Evolutionary conservation across 768 basidiomycete genomes (phyloP), one percentile per base, ranked within the genome.

Genomic region (Tricholomella constricta): DNA sequence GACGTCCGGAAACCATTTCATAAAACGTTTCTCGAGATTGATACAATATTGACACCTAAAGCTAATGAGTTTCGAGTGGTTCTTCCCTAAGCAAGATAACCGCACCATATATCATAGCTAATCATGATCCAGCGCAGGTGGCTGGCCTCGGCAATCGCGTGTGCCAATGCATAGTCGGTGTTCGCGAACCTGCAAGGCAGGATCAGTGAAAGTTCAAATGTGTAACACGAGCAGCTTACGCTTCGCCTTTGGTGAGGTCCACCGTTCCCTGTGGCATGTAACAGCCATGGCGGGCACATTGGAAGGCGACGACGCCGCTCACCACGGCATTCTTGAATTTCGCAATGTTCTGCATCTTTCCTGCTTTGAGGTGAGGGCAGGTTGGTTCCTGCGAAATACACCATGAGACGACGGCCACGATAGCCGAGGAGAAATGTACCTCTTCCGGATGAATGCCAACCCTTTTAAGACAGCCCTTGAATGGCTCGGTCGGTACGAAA

Each of bases 271-370:
- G 43, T 0, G 51, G 58, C 34, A 62, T 35, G 37, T 52, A 69
- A 38, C 67, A 63, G 7, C 67, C 62, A 52, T 70, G 67, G 3
- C 63, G 59, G 8, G 66, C 65, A 52, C 69, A 71, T 23, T 66
- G 61, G 3, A 69, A 43, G 3, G 61, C 59, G 6, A 70, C 62
- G 1, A 69, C n/a, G n/a, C n/a, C n/a, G n/a, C n/a, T n/a, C n/a
- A n/a, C n/a, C n/a, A n/a, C n/a, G 17, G 60, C 55, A 45, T 62
- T 63, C 37, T 63, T 67, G 53, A 66, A 69, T 29, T 66, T 67
- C 36, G 60, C 49, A 7, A 62, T 37, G 48, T 67, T 67, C 45
- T 69, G 69, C 32, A 69, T 58, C 15, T 52, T 43, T 4, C 56
- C 55, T 2, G 66, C 66, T n/a, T 54, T 55, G 1, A 72, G 59